These are phyloP conservation scores for Phaffia australis DNA, from an alignment of 768 basidiomycete genomes.

Conservation along the genomic window DNA sequence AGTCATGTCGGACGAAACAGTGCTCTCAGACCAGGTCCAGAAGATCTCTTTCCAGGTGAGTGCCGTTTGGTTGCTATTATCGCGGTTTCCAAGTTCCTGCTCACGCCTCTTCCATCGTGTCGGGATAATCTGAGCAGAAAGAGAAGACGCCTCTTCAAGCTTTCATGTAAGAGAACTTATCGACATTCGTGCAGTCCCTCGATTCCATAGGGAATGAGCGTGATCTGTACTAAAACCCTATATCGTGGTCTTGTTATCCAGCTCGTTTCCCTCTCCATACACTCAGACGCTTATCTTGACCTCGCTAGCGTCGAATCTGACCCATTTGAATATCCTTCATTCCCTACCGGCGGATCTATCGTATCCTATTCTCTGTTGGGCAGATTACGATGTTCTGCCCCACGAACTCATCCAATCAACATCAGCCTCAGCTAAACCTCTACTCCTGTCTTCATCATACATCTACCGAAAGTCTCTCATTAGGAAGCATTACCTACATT, in stretches of 20 bases:
- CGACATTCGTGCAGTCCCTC: not conserved
- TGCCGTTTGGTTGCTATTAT: too few relatives aligned
- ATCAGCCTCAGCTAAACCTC: slow-evolving; percentile 33
- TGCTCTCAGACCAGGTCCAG: too few relatives aligned
- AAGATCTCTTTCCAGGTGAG: too few relatives aligned
- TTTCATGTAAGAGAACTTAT: slow-evolving; percentile 9
- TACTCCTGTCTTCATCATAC: slow-evolving; percentile 62
- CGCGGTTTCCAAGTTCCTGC: too few relatives aligned
- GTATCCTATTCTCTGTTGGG: slow-evolving; percentile 42
- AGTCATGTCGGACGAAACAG: too few relatives aligned
- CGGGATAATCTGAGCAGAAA: too few relatives aligned
- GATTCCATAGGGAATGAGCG: not conserved
- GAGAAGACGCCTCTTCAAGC: not conserved
- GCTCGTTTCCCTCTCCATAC: slow-evolving; percentile 51
- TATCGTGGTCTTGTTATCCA: not conserved
- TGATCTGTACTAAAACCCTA: not conserved
- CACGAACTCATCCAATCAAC: slow-evolving; percentile 51
- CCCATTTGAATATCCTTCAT: slow-evolving; percentile 35
- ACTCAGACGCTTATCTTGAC: slow-evolving; percentile 45
- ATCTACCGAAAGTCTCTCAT: slow-evolving; percentile 86
- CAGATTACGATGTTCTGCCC: slow-evolving; percentile 74
- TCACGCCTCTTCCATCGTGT: too few relatives aligned
- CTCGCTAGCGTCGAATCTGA: slow-evolving; percentile 39
- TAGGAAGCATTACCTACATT: slow-evolving; percentile 75
- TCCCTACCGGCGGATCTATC: slow-evolving; percentile 28